Conservation (phyloP, 768 basidiomycete species). For the Pleurotus platypus region DNA sequence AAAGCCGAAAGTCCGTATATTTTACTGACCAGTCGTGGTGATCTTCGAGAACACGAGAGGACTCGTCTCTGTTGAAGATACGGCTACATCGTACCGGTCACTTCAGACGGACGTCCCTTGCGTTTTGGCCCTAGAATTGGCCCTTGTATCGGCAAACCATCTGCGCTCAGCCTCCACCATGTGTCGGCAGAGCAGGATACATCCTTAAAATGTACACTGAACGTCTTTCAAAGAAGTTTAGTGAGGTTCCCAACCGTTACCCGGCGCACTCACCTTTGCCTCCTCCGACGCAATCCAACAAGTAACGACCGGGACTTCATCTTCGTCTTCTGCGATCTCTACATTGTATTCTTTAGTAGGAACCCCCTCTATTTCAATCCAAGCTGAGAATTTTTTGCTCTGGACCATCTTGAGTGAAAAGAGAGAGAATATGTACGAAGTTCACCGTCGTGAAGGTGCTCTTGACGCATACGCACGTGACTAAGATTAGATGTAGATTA, state of each 20-base stretch:
- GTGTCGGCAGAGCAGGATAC: no score
- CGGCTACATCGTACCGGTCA: neutral
- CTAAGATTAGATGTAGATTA: no score
- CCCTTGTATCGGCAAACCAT: no score
- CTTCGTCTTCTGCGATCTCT: constrained; percentile 3
- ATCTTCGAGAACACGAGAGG: constrained; percentile 10
- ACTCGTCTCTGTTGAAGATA: neutral
- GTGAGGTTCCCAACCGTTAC: neutral
- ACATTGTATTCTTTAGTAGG: constrained; percentile 16
- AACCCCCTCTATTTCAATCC: constrained; percentile 14
- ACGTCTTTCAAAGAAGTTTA: neutral
- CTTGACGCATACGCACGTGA: no score
- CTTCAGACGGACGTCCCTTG: no score
- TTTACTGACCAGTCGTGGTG: constrained; percentile 6
- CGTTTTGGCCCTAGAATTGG: no score
- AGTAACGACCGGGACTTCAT: constrained; percentile 12
- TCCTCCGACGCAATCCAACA: constrained; percentile 27
- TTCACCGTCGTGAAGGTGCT: no score
- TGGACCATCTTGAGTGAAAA: no score
- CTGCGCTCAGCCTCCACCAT: no score
- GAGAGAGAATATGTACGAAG: no score
- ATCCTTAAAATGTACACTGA: neutral
- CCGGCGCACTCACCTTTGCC: constrained; percentile 15
- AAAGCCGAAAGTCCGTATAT: neutral
- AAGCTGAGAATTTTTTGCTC: neutral